Base-by-base conservation (phyloP, 768 basidiomycete genomes). In the Russula sp. region DNA sequence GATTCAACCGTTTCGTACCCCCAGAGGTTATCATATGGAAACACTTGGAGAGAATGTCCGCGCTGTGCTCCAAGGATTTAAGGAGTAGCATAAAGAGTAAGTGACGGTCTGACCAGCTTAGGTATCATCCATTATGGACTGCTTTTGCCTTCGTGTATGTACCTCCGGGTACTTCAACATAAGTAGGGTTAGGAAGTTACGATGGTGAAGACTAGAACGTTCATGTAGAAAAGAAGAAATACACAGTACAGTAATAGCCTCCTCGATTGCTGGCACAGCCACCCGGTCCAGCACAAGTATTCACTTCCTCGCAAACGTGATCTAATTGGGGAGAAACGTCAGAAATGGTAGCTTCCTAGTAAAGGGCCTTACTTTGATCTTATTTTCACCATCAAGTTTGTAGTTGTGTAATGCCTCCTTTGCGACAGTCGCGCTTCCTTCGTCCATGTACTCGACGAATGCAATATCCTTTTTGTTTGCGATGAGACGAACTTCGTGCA, bases 341-440 rank as follows among this genome's bases (percentile, higher is more conserved):
- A 65, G 58, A 35, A 35, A 48, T 9, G 41, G 39, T 13, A 10
- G 3, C n/a, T 2, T 32, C 13, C 8, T 8, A 16, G 29, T 34
- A 14, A 38, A 53, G 39, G n/a, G 4, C 14, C 38, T 20, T 55
- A 88, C 95, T 85, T 98, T 98, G 82, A 98, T 97, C 78, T 98
- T 98, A 77, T 92, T 93, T 75, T 97, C 95, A 56, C 93, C 94
- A 67, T 97, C 93, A 72, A 98, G 79, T 75, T 93, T 94, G 83
- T 92, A 93, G 73, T 98, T 98, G 83, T 99, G 95, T 69, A 98
- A 75, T 16, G 93, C 95, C 62, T 98, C 95, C 72, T 96, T 95
- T 45, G 97, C 97, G 54, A 88, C 84, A 22, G 86, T 88, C 16
- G 96, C 90, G 65, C 90, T 90, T 43, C 79, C 83, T 73, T 98